These are phyloP conservation scores for Lasiodiplodia sp. DNA, from an alignment of 2,329 filamentous ascomycete genomes.

Conservation along the genomic window DNA sequence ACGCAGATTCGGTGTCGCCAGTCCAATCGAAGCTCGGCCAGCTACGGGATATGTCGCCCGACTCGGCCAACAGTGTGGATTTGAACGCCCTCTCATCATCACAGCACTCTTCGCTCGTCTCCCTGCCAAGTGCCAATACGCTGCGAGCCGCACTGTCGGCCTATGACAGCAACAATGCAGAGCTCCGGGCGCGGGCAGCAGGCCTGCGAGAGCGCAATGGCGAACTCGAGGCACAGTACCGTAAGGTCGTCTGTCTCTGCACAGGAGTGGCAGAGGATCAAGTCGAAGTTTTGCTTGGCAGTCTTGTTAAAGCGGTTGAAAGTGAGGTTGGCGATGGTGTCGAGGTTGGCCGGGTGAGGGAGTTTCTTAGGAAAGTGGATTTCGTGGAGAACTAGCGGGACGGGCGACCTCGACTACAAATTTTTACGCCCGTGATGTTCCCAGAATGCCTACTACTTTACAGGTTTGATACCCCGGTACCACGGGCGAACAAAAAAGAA, in stretches of 20 bases:
- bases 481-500: background rate
- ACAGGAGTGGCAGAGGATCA: conserved; percentile 79
- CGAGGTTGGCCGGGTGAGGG: conserved; percentile 77
- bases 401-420: background rate
- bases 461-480: background rate
- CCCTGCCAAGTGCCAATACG: conserved; percentile 37
- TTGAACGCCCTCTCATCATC: conserved; percentile 28
- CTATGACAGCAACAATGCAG: conserved; percentile 72
- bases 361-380: conserved; percentile 82
- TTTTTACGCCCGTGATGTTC: background rate
- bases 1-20: conserved; percentile 51
- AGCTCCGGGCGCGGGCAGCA: conserved; percentile 71
- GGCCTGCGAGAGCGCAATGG: conserved; percentile 79
- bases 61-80: conserved; percentile 46
- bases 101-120: conserved; percentile 16
- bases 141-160: conserved; percentile 74
- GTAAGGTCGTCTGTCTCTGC: conserved; percentile 86
- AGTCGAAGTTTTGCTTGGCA: conserved; percentile 81
- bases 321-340: conserved; percentile 75
- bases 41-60: conserved; percentile 30
- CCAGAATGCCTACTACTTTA: background rate
- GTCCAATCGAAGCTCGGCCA: conserved; percentile 22
- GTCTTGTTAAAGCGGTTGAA: conserved; percentile 85
- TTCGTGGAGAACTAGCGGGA: conserved; percentile 52
- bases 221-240: conserved; percentile 86